A percentile compares a stretch with the other conserved stretches of the same genome.
These are phyloP conservation scores for Thalassiosira hispida DNA, from an alignment of 352 stramenopile genomes.

Conservation along the genomic window DNA sequence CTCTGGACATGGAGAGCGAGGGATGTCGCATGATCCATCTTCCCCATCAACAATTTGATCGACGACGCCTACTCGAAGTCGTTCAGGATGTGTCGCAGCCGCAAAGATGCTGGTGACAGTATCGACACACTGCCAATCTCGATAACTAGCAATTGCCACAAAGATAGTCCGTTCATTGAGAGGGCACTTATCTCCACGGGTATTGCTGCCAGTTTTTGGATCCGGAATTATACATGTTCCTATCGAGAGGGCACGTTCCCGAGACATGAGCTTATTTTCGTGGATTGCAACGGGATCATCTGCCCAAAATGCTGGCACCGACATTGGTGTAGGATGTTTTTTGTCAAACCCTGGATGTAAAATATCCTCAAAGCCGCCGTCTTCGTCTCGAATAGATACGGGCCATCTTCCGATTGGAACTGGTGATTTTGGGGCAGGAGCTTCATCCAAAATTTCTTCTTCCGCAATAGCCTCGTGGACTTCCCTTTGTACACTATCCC, in stretches of 20 bases:
- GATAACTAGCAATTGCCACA: constrained; percentile 85
- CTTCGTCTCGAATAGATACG: constrained; percentile 61
- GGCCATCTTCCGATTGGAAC: constrained; percentile 56
- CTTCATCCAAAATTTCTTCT: constrained; percentile 1
- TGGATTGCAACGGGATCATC: constrained; percentile 56
- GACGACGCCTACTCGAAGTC: constrained; percentile 79
- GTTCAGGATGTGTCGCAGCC: constrained; percentile 66
- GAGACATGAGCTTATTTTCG: constrained; percentile 57
- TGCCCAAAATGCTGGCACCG: constrained; percentile 55
- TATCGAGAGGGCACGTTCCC: constrained; percentile 72
- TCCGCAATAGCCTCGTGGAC: background rate
- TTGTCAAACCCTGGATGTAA: constrained; percentile 48
- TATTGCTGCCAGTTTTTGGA: constrained; percentile 61
- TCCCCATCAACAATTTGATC: constrained; percentile 84
- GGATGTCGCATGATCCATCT: constrained; percentile 66
- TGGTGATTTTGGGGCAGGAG: constrained; percentile 2
- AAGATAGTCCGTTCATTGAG: constrained; percentile 80
- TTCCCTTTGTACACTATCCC: background rate
- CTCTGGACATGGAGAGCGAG: constrained; percentile 43
- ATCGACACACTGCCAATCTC: constrained; percentile 84
- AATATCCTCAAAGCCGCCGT: constrained; percentile 61
- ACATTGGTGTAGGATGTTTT: constrained; percentile 36
- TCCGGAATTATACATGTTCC: constrained; percentile 73
- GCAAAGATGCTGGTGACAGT: constrained; percentile 83
- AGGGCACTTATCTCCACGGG: constrained; percentile 67